Conservation (phyloP, 257 asterid genomes). For the Ophiorrhiza pumila region DNA sequence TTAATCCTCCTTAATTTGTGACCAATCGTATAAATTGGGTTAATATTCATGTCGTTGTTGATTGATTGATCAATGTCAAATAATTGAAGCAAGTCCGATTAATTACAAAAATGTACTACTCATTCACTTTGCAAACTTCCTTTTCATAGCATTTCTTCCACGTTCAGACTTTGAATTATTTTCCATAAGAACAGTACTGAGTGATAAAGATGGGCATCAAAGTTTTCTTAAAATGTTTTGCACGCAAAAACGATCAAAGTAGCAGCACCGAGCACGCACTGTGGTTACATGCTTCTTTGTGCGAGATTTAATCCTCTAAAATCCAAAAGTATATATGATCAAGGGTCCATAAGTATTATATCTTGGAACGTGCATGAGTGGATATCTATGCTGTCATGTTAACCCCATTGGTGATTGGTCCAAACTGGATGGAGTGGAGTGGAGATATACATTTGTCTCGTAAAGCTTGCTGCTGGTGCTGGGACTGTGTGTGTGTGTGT, state of each 20-base stretch:
- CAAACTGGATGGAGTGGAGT: neutral
- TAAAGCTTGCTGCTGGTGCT: neutral
- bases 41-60: too few relatives aligned
- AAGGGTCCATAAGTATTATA: neutral
- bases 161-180: neutral
- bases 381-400: constrained; percentile 10
- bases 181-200: neutral
- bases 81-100: neutral
- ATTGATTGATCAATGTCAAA: neutral
- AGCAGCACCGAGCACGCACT: neutral
- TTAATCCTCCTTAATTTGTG: too few relatives aligned
- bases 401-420: neutral
- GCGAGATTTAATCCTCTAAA: neutral
- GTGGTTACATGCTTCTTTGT: neutral
- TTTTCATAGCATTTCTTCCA: neutral
- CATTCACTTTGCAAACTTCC: neutral
- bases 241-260: neutral
- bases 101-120: neutral
- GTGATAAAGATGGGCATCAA: neutral
- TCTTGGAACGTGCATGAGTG: neutral
- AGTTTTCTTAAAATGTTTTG: neutral
- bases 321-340: neutral
- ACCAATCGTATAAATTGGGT: too few relatives aligned
- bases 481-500: neutral
- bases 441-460: neutral